Evolutionary conservation across 331 rosid genomes (phyloP), one percentile per base, ranked within the genome.

Genomic region (Quercus phellos): DNA sequence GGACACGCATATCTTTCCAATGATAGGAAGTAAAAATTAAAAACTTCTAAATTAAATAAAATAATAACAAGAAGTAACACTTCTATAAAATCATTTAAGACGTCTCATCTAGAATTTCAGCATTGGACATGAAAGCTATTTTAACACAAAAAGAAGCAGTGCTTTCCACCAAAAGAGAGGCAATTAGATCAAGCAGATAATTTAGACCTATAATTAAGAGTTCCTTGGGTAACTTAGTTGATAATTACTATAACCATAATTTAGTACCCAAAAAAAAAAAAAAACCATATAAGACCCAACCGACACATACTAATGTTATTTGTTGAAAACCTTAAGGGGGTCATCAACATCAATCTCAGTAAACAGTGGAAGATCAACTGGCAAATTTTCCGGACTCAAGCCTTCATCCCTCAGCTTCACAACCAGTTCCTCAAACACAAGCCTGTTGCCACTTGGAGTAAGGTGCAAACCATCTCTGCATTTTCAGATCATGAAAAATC

Each of bases 381-480:
- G 85, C 75, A 94, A 2, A 51, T 78, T 78, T 77, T 92, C 96
- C 27, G 77, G 24, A 80, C 84, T 84, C 81, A 88, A 55, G n/a
- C 93, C 93, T 85, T 75, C 84, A 12, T 83, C 90, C 74, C 66
- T 81, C 84, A 94, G 89, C 87, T 79, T 90, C 80, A 14, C 32
- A 21, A 90, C 73, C 51, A 94, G 90, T 84, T 89, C 96, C 51
- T 90, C 86, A 80, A 83, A 92, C 78, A 94, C 98, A 26, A 92
- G 50, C 78, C 55, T 80, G 79, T 88, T 92, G 22, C 98, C 97
- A 51, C 68, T 56, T 19, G 18, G 81, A 35, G 88, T 67, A 12
- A 94, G 96, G 87, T 94, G 98, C 87, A 94, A 82, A 53, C 97
- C 98, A 55, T 94, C 98, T 60, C 98, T 94, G 91, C 85, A 79